Conservation (phyloP, 2,329 filamentous ascomycete species). For the Ceratocystis smalleyi region DNA sequence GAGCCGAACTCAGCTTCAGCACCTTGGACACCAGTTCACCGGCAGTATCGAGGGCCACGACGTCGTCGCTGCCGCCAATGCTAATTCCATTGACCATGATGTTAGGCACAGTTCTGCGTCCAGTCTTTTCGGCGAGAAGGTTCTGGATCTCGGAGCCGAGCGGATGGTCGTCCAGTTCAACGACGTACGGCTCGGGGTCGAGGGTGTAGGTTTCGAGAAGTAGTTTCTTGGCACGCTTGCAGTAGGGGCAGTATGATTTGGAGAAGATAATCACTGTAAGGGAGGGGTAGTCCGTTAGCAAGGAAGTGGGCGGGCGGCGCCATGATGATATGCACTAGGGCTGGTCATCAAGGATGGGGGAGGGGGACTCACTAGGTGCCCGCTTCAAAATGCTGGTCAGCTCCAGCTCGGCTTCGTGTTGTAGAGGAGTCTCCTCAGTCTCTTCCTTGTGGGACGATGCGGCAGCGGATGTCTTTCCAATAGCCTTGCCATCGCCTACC, state of each 20-base stretch:
- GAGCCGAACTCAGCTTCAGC: constrained; percentile 48
- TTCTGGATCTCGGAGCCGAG: constrained; percentile 60
- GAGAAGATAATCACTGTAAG: constrained; percentile 79
- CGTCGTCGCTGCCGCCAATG: constrained; percentile 80
- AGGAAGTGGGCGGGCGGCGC: background rate
- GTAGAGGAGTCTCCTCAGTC: constrained; percentile 38
- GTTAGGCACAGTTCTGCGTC: constrained; percentile 78
- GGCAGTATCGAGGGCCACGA: constrained; percentile 52
- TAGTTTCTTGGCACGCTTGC: constrained; percentile 68
- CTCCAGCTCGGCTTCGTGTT: constrained; percentile 51
- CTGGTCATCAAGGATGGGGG: background rate
- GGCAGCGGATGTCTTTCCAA: background rate
- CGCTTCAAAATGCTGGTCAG: constrained; percentile 68
- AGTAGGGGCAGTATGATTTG: constrained; percentile 82
- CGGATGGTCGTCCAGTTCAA: constrained; percentile 75
- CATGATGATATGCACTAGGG: background rate
- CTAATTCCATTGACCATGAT: constrained; percentile 74
- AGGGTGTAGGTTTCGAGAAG: constrained; percentile 76
- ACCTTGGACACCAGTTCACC: constrained; percentile 58
- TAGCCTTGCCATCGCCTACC: constrained; percentile 4
- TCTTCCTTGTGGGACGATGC: constrained; percentile 13
- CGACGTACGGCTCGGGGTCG: constrained; percentile 65
- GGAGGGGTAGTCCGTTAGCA: background rate
- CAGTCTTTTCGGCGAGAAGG: constrained; percentile 55
- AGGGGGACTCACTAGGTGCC: constrained; percentile 51